Evolutionary conservation across 306 rosid species (phyloP).

Genomic region (Quercus mongolica): DNA sequence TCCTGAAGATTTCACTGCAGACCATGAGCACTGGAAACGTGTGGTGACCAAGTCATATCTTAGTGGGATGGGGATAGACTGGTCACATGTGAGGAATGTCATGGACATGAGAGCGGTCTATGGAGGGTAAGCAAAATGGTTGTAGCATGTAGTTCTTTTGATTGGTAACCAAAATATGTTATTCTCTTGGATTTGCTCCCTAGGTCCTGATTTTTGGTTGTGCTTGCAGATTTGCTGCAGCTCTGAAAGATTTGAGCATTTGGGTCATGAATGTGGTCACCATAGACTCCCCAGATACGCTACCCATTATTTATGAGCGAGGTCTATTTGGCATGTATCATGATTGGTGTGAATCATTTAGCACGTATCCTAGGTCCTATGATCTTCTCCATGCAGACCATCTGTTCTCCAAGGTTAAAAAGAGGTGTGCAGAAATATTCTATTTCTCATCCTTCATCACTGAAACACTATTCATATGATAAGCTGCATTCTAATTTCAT

Average conservation of each 20-base stretch:
- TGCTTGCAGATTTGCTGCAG: slow-evolving; percentile 86
- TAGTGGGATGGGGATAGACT: slow-evolving; percentile 73
- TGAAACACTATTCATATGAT: neutral
- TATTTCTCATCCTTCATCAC: slow-evolving; percentile 17
- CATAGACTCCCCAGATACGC: slow-evolving; percentile 76
- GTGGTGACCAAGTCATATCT: slow-evolving; percentile 73
- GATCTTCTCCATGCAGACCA: slow-evolving; percentile 98
- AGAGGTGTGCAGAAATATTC: slow-evolving; percentile 43
- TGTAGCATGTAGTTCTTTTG: neutral
- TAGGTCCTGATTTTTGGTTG: slow-evolving; percentile 11
- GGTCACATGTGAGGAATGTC: slow-evolving; percentile 87
- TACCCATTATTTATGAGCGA: slow-evolving; percentile 86
- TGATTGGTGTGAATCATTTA: slow-evolving; percentile 97
- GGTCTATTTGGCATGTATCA: slow-evolving; percentile 96
- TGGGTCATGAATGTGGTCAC: slow-evolving; percentile 98
- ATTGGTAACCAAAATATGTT: neutral
- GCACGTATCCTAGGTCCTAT: slow-evolving; percentile 87
- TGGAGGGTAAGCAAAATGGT: slow-evolving; percentile 77
- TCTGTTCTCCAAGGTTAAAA: slow-evolving; percentile 69
- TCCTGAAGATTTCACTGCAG: slow-evolving; percentile 84
- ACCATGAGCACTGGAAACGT: slow-evolving; percentile 79
- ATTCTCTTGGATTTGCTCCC: neutral
- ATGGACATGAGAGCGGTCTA: slow-evolving; percentile 96
- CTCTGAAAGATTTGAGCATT: slow-evolving; percentile 71
- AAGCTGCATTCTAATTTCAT: slow-evolving; percentile 8